Percentiles rank a stretch among this genome's conserved stretches.
phyloP scores from a whole-genome alignment of 805 yeast species.

The Ogataea pilisensis region DNA sequence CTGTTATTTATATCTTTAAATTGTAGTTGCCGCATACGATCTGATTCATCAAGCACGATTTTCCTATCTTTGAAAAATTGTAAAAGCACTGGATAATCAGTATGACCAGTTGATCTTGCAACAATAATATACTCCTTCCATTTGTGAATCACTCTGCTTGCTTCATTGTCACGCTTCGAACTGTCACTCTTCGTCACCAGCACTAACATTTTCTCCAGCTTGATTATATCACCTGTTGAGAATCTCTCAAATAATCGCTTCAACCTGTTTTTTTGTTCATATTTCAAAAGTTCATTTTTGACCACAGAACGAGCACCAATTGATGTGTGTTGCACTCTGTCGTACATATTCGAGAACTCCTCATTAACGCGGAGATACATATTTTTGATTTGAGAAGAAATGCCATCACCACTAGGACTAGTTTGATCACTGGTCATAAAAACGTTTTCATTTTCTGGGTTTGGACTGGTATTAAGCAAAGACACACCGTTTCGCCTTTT shows the following conservation, averaged over 20 bases:
- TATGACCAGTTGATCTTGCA: conserved; percentile 55
- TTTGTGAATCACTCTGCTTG: conserved; percentile 56
- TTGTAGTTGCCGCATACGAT: too few relatives aligned
- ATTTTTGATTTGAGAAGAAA: conserved; percentile 10
- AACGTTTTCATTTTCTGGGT: conserved; percentile 5
- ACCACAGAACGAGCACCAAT: conserved; percentile 19
- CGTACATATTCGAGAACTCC: conserved; percentile 15
- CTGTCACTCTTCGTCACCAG: conserved; percentile 38
- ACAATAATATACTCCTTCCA: conserved; percentile 82
- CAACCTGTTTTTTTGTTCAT: conserved; percentile 20
- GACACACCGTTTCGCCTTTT: background rate
- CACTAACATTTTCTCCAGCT: conserved; percentile 66
- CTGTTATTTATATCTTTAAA: too few relatives aligned
- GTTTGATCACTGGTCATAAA: background rate
- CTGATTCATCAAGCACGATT: conserved; percentile 25
- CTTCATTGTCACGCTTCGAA: conserved; percentile 33
- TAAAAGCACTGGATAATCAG: conserved; percentile 48
- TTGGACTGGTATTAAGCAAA: conserved; percentile 10
- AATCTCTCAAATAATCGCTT: conserved; percentile 31
- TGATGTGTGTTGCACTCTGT: conserved; percentile 22
- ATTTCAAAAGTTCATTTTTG: conserved; percentile 12
- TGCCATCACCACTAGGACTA: background rate
- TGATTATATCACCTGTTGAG: conserved; percentile 58
- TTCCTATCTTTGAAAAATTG: conserved; percentile 56
- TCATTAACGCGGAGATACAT: conserved; percentile 15